Percentiles rank a stretch among this genome's conserved stretches.
phyloP scores from a whole-genome alignment of 2,329 filamentous ascomycete genomes.

The Neoscytalidium dimidiatum region DNA sequence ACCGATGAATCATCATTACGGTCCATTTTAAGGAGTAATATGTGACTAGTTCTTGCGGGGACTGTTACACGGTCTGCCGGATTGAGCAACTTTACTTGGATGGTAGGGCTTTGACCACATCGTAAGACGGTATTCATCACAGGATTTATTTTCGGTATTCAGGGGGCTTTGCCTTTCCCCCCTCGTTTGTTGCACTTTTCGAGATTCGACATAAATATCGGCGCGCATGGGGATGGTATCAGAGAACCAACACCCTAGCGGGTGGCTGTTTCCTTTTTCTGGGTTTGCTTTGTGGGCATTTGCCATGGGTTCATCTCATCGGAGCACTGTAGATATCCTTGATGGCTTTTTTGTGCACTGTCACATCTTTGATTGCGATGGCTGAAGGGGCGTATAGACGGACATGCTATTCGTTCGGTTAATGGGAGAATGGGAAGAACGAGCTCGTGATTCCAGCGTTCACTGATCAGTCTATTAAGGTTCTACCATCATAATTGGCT shows the following conservation, averaged over 20 bases:
- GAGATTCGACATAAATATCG: slow-evolving; percentile 9
- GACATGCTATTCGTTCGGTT: slow-evolving; percentile 3
- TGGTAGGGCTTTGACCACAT: neutral
- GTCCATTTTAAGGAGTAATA: neutral
- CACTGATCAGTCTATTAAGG: neutral
- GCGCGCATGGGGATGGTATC: slow-evolving; percentile 5
- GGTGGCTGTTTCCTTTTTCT: neutral
- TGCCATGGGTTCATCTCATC: neutral
- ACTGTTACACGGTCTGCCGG: neutral
- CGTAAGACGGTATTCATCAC: neutral
- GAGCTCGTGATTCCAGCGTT: neutral
- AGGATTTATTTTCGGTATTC: neutral
- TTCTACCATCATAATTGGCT: neutral
- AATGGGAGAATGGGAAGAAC: neutral
- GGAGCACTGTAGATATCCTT: slow-evolving; percentile 12
- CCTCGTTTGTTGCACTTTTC: neutral
- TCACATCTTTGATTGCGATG: neutral
- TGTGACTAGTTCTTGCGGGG: neutral
- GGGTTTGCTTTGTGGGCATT: neutral
- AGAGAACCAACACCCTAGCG: neutral
- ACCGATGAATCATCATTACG: neutral
- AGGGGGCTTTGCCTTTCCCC: neutral
- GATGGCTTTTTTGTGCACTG: neutral
- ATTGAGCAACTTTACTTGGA: neutral
- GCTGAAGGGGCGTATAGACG: slow-evolving; percentile 8